phyloP scores from a whole-genome alignment of 495 filamentous ascomycete genomes.

The Podospora pseudopauciseta region DNA sequence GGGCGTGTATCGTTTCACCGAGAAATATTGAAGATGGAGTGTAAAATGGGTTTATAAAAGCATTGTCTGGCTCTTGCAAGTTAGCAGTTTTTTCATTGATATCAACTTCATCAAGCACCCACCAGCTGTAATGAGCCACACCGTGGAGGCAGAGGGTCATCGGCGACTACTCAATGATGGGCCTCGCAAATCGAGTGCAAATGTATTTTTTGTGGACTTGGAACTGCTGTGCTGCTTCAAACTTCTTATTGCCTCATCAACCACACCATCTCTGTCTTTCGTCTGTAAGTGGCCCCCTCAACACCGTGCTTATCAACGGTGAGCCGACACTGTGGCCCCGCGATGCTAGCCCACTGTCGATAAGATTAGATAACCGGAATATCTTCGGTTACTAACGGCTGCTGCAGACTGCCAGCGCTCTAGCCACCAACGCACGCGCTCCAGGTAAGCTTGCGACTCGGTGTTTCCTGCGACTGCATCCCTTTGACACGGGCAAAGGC shows the following conservation, averaged over 20 bases:
- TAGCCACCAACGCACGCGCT: neutral
- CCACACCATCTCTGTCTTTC: neutral
- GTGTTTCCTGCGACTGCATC: neutral
- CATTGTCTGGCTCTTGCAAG: neutral
- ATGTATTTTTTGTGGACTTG: neutral
- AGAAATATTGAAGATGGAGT: neutral
- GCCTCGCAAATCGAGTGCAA: neutral
- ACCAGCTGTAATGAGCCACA: neutral
- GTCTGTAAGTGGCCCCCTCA: neutral
- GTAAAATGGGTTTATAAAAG: neutral
- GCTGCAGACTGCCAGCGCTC: neutral
- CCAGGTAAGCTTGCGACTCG: neutral
- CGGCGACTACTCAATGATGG: neutral
- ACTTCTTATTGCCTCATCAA: neutral
- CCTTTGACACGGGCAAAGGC: too few species aligned
- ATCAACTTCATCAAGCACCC: neutral
- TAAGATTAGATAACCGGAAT: constrained; percentile 1
- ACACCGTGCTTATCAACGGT: constrained; percentile 6
- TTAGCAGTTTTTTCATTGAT: neutral
- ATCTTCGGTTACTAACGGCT: constrained; percentile 11
- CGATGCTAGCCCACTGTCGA: neutral
- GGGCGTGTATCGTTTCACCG: neutral
- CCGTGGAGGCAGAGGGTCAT: neutral
- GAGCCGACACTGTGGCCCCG: constrained; percentile 9
- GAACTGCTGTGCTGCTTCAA: neutral